These are phyloP conservation scores for Primulina tabacum DNA, from an alignment of 257 asterid species.

Conservation along the genomic window DNA sequence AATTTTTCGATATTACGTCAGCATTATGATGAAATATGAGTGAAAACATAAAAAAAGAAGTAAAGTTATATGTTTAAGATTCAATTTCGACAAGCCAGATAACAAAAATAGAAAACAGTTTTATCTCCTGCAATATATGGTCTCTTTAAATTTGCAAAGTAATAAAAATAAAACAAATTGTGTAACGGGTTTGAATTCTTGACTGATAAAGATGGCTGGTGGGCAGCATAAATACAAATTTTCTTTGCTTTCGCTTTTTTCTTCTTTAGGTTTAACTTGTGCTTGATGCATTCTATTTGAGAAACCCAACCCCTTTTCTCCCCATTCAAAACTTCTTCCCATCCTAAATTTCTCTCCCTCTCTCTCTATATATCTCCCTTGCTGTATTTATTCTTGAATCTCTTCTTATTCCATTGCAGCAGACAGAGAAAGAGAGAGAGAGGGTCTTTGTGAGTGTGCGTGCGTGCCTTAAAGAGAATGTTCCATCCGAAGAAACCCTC, in stretches of 20 bases:
- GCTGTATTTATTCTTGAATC: conserved; percentile 18
- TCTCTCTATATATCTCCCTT: neutral
- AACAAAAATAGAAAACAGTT: too few relatives aligned
- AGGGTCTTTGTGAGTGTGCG: too few relatives aligned
- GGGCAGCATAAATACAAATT: neutral
- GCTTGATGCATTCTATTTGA: neutral
- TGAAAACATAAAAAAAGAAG: too few relatives aligned
- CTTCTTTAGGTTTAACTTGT: neutral
- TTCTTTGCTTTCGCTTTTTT: too few relatives aligned
- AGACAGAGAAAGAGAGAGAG: neutral
- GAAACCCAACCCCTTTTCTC: neutral
- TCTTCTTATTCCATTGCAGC: conserved; percentile 11
- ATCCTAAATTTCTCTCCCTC: neutral
- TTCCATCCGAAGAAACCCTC: conserved; percentile 19
- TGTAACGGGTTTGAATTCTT: neutral
- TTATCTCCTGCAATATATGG: too few relatives aligned
- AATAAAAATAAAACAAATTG: neutral
- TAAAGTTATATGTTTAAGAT: too few relatives aligned
- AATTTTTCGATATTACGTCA: too few relatives aligned
- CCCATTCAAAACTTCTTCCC: neutral
- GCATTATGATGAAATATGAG: too few relatives aligned
- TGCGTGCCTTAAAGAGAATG: conserved; percentile 8
- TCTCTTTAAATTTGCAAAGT: neutral
- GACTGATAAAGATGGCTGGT: conserved; percentile 1
- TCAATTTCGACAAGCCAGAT: too few relatives aligned